A percentile compares a stretch with the other conserved stretches of the same genome.
These are phyloP conservation scores for Fusarium sp. DNA, from an alignment of 2,329 filamentous ascomycete genomes.

Conservation along the genomic window DNA sequence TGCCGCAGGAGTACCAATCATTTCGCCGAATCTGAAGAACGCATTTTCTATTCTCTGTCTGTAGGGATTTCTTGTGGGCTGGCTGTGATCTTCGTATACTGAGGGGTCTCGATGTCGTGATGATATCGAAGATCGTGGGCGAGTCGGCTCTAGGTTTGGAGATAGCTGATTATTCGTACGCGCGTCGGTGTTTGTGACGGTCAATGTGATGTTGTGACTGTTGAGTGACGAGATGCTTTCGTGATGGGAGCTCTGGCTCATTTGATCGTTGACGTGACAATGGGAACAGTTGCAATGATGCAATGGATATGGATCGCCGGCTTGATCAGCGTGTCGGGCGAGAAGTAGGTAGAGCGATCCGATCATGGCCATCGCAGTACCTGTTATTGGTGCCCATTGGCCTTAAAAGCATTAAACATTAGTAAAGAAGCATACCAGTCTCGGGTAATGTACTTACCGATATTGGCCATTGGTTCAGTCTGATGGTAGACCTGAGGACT, in stretches of 20 bases:
- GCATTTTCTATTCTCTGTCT: constrained; percentile 58
- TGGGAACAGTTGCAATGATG: constrained; percentile 35
- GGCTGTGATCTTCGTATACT: constrained; percentile 26
- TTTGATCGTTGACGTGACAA: background rate
- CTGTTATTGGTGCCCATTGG: constrained; percentile 72
- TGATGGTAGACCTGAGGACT: constrained; percentile 67
- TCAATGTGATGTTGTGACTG: background rate
- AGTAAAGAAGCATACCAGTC: rapidly evolving
- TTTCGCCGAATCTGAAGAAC: constrained; percentile 58
- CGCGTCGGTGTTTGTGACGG: background rate
- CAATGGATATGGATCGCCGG: background rate
- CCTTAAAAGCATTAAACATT: constrained; percentile 48
- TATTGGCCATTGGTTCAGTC: constrained; percentile 71
- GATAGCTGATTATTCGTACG: background rate
- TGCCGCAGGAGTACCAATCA: constrained; percentile 61
- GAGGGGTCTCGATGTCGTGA: background rate
- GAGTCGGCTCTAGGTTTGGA: background rate
- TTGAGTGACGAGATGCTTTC: background rate
- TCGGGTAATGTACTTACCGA: constrained; percentile 58
- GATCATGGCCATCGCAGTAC: constrained; percentile 67
- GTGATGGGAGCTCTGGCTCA: background rate
- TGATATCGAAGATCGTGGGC: background rate
- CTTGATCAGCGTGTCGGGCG: constrained; percentile 43
- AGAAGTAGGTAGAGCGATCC: constrained; percentile 70
- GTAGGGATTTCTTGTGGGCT: constrained; percentile 30